Percentiles rank a stretch among this genome's conserved stretches.
Evolutionary conservation across 306 rosid species (phyloP).

Genomic region (Acmispon strigosus): DNA sequence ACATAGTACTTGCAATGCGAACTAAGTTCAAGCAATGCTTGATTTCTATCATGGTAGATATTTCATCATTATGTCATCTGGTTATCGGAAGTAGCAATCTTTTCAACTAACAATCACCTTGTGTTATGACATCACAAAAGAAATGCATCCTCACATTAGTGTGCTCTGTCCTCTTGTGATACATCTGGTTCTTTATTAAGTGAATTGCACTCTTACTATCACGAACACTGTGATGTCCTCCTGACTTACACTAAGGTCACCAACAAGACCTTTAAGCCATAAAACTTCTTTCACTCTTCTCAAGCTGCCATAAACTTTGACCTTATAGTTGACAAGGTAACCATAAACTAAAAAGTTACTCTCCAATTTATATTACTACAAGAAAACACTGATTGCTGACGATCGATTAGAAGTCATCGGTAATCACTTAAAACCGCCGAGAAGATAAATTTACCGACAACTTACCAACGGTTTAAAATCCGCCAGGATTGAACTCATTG

Average conservation of each 20-base stretch:
- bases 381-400: too few relatives aligned
- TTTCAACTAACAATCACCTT: not conserved
- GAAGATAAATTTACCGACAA: too few relatives aligned
- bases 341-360: not conserved
- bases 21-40: too few relatives aligned
- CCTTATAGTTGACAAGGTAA: not conserved
- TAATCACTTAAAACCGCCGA: too few relatives aligned
- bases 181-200: not conserved
- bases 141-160: not conserved
- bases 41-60: too few relatives aligned
- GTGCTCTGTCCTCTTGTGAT: not conserved
- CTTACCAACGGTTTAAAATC: too few relatives aligned
- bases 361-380: not conserved
- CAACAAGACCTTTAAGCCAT: not conserved
- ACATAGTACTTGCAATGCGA: too few relatives aligned
- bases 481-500: too few relatives aligned
- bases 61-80: not conserved
- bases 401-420: too few relatives aligned
- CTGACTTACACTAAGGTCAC: not conserved
- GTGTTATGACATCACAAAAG: not conserved
- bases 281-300: not conserved
- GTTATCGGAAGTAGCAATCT: not conserved
- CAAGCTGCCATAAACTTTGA: not conserved
- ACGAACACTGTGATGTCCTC: not conserved
- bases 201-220: not conserved